Base-by-base conservation (phyloP, 192 early-diverging fungal genomes). In the Piromyces sp. region DNA sequence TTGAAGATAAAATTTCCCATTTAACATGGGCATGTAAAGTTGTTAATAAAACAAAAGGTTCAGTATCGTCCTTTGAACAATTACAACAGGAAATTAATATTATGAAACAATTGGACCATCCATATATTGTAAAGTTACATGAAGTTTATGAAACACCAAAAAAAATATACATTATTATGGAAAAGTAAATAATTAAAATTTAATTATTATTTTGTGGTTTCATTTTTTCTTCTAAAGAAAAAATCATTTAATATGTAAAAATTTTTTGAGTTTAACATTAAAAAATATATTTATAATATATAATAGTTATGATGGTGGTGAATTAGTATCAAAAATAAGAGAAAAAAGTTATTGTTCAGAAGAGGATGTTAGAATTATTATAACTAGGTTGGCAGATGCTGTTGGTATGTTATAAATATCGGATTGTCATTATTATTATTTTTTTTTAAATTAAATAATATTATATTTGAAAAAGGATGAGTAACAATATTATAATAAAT, bases 81-180 rank as follows among this genome's bases (percentile, higher is more conserved):
- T 79, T 87, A 13, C 85, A 86, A 51, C 85, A 88, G 16, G 89
- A 90, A 83, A 84, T 90, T 0, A 80, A 83, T 28, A 86, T 90
- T 80, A 88, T 90, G 88, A 90, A 90, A 82, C 81, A 82, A 0
- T 82, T 90, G 14, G 79, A 81, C 22, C 89, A 90, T 80, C 81
- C 82, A 26, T 82, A 89, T 80, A 87, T 90, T 30, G 81, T 90
- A 3, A 79, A 81, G 19, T 79, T 90, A 40, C 42, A 83, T 16
- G 89, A 89, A 79, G 88, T 89, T 1, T 90, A 83, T 81, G 89
- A 90, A 80, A 86, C 87, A 36, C 86, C 89, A 3, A 84, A 87
- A 80, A 85, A 89, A 80, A 83, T 89, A 14, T 86, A 84, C 38
- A 83, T 90, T 78, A 82, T 90, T 19, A 89, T 90, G 89, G 89